Evolutionary conservation across 1,284 basidiomycete genomes (phyloP), one percentile per base, ranked within the genome.

Genomic region (Ceratobasidium sp.): DNA sequence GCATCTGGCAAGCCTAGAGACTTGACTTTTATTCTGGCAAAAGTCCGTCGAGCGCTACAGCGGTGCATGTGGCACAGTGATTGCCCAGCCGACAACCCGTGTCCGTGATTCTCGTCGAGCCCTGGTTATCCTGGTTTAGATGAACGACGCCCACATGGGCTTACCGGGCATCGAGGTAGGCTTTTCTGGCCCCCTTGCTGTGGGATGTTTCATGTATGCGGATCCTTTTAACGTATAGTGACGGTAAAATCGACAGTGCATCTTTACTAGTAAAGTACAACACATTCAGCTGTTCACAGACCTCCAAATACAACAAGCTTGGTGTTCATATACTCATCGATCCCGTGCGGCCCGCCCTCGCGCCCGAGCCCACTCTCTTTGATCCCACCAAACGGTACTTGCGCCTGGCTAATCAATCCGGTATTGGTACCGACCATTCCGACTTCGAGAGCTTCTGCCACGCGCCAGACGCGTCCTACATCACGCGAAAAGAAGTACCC

Each of bases 351-450:
- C 1, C 89, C 87, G 8, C 94, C 94, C 81, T 95, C 92, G 44
- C 92, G 87, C 29, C 93, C 83, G 43, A 78, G 74, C 6, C 84
- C 84, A 43, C 88, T 89, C 78, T 84, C 82, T 84, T 96, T 95
- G 65, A 97, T 86, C 17, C 98, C 98, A 54, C 98, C 98, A 82
- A 99, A 99, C 32, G 96, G 96, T 85, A 96, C 92, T 17, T 87
- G 87, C 56, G 93, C 92, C 83, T 94, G 91, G 73, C 91, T 93
- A 81, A 97, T 90, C 70, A 91, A 76, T 1, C 95, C 95, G 0
- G 95, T 96, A 85, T 98, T 98, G 51, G 90, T 88, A 54, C 95
- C 94, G 37, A 97, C 95, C 97, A 99, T 99, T 8, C 98, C 98
- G 3, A 96, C 95, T 84, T 99, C 95, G 61, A 99, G 87, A 77